These are phyloP conservation scores for Acmispon strigosus DNA, from an alignment of 306 rosid species.

Conservation along the genomic window DNA sequence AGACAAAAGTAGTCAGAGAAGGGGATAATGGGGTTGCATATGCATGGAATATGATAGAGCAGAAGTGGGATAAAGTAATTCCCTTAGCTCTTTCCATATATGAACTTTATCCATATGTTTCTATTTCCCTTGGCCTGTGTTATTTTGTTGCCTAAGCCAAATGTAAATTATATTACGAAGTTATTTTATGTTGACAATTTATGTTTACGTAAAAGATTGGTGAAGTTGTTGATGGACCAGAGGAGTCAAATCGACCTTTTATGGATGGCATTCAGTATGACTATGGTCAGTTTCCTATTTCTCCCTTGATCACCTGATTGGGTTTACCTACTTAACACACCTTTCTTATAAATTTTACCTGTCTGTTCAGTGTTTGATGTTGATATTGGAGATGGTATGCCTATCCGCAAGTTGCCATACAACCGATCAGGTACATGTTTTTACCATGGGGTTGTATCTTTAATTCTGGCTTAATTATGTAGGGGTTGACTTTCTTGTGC, in stretches of 20 bases:
- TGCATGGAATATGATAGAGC: constrained; percentile 76
- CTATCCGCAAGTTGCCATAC: constrained; percentile 86
- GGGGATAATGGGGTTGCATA: constrained; percentile 97
- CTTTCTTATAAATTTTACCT: constrained; percentile 14
- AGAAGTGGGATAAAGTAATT: constrained; percentile 92
- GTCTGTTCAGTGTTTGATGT: constrained; percentile 81
- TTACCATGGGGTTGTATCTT: not conserved
- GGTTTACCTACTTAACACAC: constrained; percentile 1
- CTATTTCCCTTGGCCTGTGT: constrained; percentile 13
- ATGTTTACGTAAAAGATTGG: constrained; percentile 54
- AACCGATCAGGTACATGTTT: constrained; percentile 64
- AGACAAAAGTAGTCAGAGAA: constrained; percentile 90
- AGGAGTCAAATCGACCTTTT: constrained; percentile 52
- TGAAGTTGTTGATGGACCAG: constrained; percentile 99
- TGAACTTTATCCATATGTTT: not conserved
- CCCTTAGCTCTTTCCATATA: constrained; percentile 11
- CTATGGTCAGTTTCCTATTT: constrained; percentile 52
- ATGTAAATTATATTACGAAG: not conserved
- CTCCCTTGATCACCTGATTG: constrained; percentile 3
- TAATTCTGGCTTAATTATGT: not conserved
- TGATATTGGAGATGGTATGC: constrained; percentile 94
- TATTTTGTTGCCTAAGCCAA: not conserved
- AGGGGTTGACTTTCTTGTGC: constrained; percentile 5
- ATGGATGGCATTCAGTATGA: constrained; percentile 80
- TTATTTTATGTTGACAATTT: not conserved